A percentile compares a stretch with the other conserved stretches of the same genome.
Evolutionary conservation across 805 yeast species (phyloP).

Genomic region (Lipomyces kockii): DNA sequence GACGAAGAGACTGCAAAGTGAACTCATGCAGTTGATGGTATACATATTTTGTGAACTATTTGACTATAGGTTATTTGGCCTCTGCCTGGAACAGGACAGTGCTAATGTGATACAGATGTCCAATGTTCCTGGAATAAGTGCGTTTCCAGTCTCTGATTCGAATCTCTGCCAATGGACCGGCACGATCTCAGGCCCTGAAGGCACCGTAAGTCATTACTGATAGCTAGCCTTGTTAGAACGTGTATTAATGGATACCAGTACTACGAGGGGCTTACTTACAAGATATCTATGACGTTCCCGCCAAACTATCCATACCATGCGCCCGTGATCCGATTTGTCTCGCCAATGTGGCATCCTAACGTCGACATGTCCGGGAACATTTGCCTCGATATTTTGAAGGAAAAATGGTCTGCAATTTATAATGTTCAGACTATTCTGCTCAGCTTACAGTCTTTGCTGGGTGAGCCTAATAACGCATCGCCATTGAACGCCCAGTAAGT

Average conservation of each 20-base stretch:
- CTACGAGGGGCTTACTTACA: slow-evolving; percentile 59
- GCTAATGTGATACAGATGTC: slow-evolving; percentile 46
- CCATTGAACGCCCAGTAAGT: slow-evolving; percentile 56
- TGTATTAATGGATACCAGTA: slow-evolving; percentile 40
- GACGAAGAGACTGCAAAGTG: slow-evolving; percentile 56
- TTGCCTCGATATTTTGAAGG: slow-evolving; percentile 66
- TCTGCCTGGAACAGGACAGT: background rate
- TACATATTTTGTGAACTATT: slow-evolving; percentile 9
- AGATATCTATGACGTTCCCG: slow-evolving; percentile 57
- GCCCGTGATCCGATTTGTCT: slow-evolving; percentile 59
- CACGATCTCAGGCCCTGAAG: slow-evolving; percentile 61
- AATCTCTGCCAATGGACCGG: slow-evolving; percentile 63
- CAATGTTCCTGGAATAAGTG: slow-evolving; percentile 56
- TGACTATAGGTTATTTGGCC: background rate
- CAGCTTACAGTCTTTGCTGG: slow-evolving; percentile 62
- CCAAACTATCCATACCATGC: slow-evolving; percentile 62
- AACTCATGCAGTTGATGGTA: slow-evolving; percentile 57
- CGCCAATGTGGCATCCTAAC: slow-evolving; percentile 71
- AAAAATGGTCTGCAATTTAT: slow-evolving; percentile 67
- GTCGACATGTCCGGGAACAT: slow-evolving; percentile 68
- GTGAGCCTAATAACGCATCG: slow-evolving; percentile 64
- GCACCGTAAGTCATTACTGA: slow-evolving; percentile 45
- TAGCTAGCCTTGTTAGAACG: background rate
- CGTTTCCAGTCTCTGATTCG: slow-evolving; percentile 59
- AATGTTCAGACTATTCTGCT: slow-evolving; percentile 64